Conservation (phyloP, 345 rosid species). For the Excoecaria agallocha region DNA sequence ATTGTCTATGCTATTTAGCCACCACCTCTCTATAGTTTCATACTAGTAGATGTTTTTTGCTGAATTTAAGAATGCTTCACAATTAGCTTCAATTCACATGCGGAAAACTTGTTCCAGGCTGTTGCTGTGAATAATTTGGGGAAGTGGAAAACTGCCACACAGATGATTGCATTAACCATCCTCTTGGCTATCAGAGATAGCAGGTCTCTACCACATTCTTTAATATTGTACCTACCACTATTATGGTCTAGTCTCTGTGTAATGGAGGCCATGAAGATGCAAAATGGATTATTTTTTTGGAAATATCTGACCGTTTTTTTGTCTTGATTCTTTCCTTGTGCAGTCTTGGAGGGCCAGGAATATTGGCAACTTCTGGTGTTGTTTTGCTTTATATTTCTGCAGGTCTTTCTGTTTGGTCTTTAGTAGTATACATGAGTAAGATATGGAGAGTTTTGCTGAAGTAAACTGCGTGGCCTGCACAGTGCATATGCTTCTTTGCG, state of each 20-base stretch:
- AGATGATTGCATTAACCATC: conserved; percentile 88
- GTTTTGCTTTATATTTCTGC: conserved; percentile 86
- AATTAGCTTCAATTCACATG: background rate
- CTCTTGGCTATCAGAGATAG: conserved; percentile 81
- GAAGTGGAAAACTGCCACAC: conserved; percentile 98
- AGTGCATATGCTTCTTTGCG: background rate
- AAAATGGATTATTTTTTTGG: background rate
- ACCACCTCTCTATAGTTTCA: background rate
- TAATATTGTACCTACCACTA: background rate
- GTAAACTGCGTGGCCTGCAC: conserved; percentile 35
- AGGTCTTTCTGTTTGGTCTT: conserved; percentile 87
- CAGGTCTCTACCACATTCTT: conserved; percentile 40
- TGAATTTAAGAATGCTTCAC: background rate
- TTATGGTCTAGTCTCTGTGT: background rate
- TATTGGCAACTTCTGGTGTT: conserved; percentile 63
- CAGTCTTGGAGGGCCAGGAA: conserved; percentile 56
- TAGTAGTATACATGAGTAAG: conserved; percentile 80
- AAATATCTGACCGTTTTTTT: conserved; percentile 7
- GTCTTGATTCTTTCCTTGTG: conserved; percentile 10
- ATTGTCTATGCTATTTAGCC: background rate
- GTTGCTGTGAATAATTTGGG: conserved; percentile 97
- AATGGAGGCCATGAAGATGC: background rate
- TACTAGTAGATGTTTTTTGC: background rate
- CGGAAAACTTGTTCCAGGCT: conserved; percentile 48
- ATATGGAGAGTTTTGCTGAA: conserved; percentile 70